A percentile compares a stretch with the other conserved stretches of the same genome.
Conservation (phyloP, 2,329 filamentous ascomycete genomes). For the Lachnellula suecica region DNA sequence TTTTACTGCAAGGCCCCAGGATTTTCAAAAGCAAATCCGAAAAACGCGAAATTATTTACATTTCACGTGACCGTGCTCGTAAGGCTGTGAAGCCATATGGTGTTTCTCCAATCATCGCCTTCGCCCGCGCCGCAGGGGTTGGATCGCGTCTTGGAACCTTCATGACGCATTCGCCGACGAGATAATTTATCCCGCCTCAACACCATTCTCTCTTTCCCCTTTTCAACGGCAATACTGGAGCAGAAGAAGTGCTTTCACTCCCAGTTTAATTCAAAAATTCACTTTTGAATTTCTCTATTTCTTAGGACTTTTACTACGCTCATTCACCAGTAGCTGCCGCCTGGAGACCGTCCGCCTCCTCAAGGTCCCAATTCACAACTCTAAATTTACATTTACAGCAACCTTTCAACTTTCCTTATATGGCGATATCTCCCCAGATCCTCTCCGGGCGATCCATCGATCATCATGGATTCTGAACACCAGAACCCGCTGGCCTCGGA, state of each 20-base stretch:
- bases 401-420: not conserved
- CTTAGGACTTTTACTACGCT: not conserved
- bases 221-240: not conserved
- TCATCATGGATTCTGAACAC: not conserved
- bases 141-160: not conserved
- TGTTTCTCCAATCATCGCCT: not conserved
- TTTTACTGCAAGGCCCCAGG: too few species aligned
- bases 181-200: too few species aligned
- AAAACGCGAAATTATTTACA: not conserved
- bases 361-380: too few species aligned
- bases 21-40: too few species aligned
- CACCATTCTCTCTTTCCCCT: not conserved
- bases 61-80: not conserved
- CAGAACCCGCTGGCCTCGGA: not conserved
- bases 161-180: not conserved
- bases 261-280: too few species aligned
- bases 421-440: not conserved
- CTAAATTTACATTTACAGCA: not conserved
- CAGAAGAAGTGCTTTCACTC: too few species aligned
- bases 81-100: constrained; percentile 5
- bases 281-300: too few species aligned
- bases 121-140: not conserved
- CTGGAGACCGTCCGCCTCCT: too few species aligned
- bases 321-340: not conserved
- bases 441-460: not conserved